These are phyloP conservation scores for Chytriomyces sp. DNA, from an alignment of 192 early-diverging fungal species.

Conservation along the genomic window DNA sequence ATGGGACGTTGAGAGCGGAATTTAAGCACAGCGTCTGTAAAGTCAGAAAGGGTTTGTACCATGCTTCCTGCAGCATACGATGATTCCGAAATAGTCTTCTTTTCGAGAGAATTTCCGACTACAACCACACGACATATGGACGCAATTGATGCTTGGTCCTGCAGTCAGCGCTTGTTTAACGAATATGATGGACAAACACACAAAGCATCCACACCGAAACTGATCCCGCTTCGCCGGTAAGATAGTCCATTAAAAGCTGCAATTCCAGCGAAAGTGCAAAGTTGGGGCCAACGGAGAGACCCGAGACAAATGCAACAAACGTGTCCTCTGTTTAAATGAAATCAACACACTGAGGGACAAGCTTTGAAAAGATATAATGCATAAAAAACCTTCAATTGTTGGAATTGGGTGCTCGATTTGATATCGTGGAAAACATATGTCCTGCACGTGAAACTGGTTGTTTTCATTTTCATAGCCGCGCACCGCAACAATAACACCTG, in stretches of 20 bases:
- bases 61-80: constrained; percentile 30
- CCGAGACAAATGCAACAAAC: constrained; percentile 83
- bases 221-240: constrained; percentile 77
- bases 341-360: background rate
- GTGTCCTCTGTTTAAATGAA: constrained; percentile 41
- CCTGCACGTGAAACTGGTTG: constrained; percentile 85
- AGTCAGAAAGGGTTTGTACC: constrained; percentile 46
- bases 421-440: constrained; percentile 75
- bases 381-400: constrained; percentile 2
- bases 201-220: constrained; percentile 41
- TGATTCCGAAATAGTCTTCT: constrained; percentile 31
- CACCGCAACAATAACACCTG: constrained; percentile 77
- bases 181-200: background rate
- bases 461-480: constrained; percentile 76
- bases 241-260: constrained; percentile 77
- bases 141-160: constrained; percentile 63
- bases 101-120: constrained; percentile 69
- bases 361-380: background rate
- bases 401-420: constrained; percentile 33
- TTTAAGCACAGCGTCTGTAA: constrained; percentile 55
- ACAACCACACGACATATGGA: constrained; percentile 76
- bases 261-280: constrained; percentile 59
- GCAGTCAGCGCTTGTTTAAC: background rate
- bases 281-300: constrained; percentile 68
- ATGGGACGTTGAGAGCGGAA: constrained; percentile 7